These are phyloP conservation scores for Diddensiella caesifluorescens DNA, from an alignment of 805 yeast genomes.

Conservation along the genomic window DNA sequence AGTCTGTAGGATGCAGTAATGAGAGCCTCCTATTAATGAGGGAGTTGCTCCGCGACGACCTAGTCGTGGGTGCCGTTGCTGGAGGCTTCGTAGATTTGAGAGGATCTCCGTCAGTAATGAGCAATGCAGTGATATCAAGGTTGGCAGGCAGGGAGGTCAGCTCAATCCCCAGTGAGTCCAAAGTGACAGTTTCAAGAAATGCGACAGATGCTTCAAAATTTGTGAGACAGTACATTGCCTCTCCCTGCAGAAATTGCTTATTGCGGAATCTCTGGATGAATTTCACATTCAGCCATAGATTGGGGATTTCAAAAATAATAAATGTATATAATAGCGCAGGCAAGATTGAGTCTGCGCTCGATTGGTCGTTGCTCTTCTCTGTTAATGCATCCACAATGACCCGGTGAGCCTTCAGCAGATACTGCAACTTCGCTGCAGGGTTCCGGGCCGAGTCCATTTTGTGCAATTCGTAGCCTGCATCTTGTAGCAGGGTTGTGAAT, in stretches of 20 bases:
- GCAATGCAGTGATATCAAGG: constrained; percentile 18
- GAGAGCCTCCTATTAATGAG: constrained; percentile 13
- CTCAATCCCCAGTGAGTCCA: constrained; percentile 30
- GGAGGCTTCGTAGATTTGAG: constrained; percentile 5
- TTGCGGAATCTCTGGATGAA: constrained; percentile 38
- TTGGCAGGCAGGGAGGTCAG: constrained; percentile 13
- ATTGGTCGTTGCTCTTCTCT: constrained; percentile 15
- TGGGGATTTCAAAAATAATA: constrained; percentile 28
- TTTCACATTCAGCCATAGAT: constrained; percentile 34
- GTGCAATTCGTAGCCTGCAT: constrained; percentile 17
- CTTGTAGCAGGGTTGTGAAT: constrained; percentile 13
- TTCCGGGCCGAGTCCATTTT: constrained; percentile 28
- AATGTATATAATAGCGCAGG: constrained; percentile 36
- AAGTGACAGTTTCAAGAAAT: constrained; percentile 33
- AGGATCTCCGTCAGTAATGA: constrained; percentile 12
- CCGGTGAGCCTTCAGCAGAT: constrained; percentile 33
- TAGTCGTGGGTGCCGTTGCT: neutral
- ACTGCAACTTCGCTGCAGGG: constrained; percentile 33
- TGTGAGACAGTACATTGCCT: constrained; percentile 38
- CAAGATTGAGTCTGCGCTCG: constrained; percentile 36
- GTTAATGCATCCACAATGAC: constrained; percentile 31
- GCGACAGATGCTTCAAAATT: constrained; percentile 40
- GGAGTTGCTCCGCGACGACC: constrained; percentile 22
- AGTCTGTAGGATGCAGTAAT: constrained; percentile 24
- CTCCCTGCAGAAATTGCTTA: constrained; percentile 31